phyloP scores from a whole-genome alignment of 2,329 filamentous ascomycete species.

The Aspergillus fumigatiaffinis region DNA sequence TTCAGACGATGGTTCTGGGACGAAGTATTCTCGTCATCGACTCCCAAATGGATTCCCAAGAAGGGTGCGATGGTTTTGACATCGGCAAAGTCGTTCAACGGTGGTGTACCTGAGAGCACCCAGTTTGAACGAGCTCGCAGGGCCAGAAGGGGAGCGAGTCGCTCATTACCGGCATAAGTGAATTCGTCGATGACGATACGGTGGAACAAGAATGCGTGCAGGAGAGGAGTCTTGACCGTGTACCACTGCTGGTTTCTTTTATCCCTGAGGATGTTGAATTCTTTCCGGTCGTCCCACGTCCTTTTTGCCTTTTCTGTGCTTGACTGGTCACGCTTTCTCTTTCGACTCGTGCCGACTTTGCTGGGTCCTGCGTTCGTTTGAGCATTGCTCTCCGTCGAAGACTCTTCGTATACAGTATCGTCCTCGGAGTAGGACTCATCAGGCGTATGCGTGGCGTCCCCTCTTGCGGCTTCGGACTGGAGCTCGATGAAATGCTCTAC shows the following conservation, averaged over 20 bases:
- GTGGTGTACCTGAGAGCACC: slow-evolving; percentile 62
- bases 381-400: neutral
- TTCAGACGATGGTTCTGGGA: slow-evolving; percentile 47
- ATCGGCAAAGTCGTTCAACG: slow-evolving; percentile 55
- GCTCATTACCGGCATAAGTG: slow-evolving; percentile 50
- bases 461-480: neutral
- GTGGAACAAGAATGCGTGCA: slow-evolving; percentile 60
- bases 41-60: slow-evolving; percentile 52
- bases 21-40: slow-evolving; percentile 47
- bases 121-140: slow-evolving; percentile 53
- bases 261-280: slow-evolving; percentile 19
- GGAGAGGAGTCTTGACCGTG: slow-evolving; percentile 32
- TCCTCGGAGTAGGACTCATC: neutral
- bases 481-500: slow-evolving; percentile 10
- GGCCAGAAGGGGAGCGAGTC: slow-evolving; percentile 41
- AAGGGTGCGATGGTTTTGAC: slow-evolving; percentile 57
- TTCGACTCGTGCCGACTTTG: neutral
- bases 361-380: neutral
- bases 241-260: slow-evolving; percentile 17
- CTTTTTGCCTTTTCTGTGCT: slow-evolving; percentile 9
- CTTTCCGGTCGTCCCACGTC: slow-evolving; percentile 16
- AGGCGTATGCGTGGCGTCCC: neutral
- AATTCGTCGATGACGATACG: slow-evolving; percentile 63
- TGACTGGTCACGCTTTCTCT: slow-evolving; percentile 7
- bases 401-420: slow-evolving; percentile 9